Conservation (phyloP, 106 monocot species). For the Dendrobium nobile region DNA sequence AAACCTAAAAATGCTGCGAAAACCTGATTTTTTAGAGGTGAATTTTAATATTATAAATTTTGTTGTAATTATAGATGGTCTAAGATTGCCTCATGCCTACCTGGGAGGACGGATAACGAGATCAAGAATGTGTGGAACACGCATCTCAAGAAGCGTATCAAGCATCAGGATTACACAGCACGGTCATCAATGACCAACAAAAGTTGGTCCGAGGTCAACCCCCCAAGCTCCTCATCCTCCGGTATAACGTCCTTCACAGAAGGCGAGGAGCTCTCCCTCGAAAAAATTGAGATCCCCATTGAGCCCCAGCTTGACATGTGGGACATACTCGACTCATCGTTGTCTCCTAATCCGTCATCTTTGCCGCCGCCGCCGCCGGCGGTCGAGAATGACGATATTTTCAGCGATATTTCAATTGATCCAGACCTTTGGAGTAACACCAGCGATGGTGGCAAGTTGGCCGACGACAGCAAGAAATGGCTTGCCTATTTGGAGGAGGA, state of each 20-base stretch:
- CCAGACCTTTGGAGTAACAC: not conserved
- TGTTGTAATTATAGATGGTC: constrained; percentile 28
- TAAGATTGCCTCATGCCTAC: constrained; percentile 39
- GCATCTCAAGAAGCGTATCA: constrained; percentile 45
- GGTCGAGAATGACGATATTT: not conserved
- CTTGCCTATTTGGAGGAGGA: constrained; percentile 37
- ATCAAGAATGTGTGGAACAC: constrained; percentile 70
- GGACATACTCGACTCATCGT: not conserved
- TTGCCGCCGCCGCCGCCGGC: not conserved
- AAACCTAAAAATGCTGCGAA: too few relatives aligned
- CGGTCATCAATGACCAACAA: not conserved
- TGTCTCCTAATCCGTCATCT: too few relatives aligned
- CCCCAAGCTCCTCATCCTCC: constrained; percentile 1
- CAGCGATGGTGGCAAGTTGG: not conserved
- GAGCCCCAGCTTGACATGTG: constrained; percentile 13
- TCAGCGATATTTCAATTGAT: not conserved
- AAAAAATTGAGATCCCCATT: constrained; percentile 12
- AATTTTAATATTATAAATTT: not conserved
- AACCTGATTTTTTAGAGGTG: too few relatives aligned
- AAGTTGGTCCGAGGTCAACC: not conserved
- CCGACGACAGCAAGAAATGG: constrained; percentile 13
- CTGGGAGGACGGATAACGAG: constrained; percentile 55
- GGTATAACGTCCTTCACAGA: not conserved
- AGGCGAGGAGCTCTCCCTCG: not conserved
- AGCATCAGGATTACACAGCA: not conserved